Conservation (phyloP, 2,329 filamentous ascomycete genomes). For the Dothiorella sarmentorum region DNA sequence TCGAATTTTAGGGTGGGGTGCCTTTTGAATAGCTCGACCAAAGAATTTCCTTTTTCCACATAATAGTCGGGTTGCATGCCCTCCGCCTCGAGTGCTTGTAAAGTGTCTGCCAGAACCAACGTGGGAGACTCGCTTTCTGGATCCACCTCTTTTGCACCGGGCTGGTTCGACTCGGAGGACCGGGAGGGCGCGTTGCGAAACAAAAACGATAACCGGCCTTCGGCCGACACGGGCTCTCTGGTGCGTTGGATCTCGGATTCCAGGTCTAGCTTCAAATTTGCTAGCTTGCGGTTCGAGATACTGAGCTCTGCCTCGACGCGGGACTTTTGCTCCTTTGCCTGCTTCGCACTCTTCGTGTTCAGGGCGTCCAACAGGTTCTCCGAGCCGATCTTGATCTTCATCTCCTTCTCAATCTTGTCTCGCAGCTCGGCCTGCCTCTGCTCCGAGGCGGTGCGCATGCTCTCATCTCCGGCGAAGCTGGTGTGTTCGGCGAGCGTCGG, state of each 20-base stretch:
- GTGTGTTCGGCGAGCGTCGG: conserved; percentile 55
- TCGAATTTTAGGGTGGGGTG: conserved; percentile 95
- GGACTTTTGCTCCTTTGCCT: conserved; percentile 66
- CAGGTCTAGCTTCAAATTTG: conserved; percentile 56
- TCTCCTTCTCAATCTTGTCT: conserved; percentile 87
- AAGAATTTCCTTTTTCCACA: conserved; percentile 82
- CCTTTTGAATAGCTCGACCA: conserved; percentile 95
- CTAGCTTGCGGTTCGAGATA: conserved; percentile 73
- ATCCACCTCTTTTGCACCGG: conserved; percentile 56
- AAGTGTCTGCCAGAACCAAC: conserved; percentile 81
- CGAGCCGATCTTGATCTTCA: conserved; percentile 96
- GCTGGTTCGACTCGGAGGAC: conserved; percentile 48
- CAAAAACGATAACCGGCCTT: conserved; percentile 54
- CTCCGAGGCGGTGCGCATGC: conserved; percentile 56
- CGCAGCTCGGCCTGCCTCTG: conserved; percentile 71
- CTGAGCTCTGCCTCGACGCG: conserved; percentile 78
- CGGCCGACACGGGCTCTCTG: conserved; percentile 52
- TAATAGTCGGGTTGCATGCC: conserved; percentile 93
- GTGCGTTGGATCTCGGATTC: conserved; percentile 59
- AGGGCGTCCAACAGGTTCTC: conserved; percentile 97
- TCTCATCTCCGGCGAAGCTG: conserved; percentile 58
- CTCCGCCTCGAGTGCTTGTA: conserved; percentile 84
- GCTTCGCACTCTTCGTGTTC: conserved; percentile 91
- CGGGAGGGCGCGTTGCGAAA: conserved; percentile 56
- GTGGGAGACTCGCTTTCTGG: conserved; percentile 81